phyloP scores from a whole-genome alignment of 148 eudicot genomes.

The Silene latifolia region DNA sequence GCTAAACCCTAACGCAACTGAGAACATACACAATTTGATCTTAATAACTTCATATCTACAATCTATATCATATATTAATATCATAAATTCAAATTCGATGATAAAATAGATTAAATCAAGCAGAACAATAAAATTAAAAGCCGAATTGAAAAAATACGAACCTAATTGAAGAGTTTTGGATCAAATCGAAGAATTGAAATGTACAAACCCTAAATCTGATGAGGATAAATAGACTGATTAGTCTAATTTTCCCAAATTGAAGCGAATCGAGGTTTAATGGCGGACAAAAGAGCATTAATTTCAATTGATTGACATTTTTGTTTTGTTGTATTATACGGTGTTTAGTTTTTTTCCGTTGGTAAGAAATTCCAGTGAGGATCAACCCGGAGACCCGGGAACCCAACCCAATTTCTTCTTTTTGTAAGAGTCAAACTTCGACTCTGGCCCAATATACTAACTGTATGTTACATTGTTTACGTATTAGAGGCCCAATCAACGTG shows the following conservation, averaged over 20 bases:
- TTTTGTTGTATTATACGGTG: neutral
- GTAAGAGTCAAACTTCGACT: too few species aligned
- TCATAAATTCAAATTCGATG: neutral
- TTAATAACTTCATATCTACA: neutral
- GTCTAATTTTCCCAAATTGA: neutral
- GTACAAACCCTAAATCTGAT: neutral
- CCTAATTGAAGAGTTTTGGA: neutral
- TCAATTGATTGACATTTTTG: neutral
- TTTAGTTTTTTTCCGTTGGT: neutral
- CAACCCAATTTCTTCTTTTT: neutral
- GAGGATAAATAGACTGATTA: neutral
- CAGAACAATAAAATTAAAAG: neutral
- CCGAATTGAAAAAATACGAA: neutral
- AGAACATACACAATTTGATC: neutral
- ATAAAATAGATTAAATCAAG: neutral
- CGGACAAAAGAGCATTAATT: neutral
- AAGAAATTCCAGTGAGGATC: neutral
- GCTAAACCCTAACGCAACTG: conserved; percentile 1
- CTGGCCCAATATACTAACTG: too few species aligned
- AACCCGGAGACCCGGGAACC: neutral
- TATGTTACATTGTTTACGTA: too few species aligned
- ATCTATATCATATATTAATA: neutral
- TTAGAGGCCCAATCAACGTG: too few species aligned
- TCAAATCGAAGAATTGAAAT: neutral
- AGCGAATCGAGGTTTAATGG: neutral